Evolutionary conservation across 2,329 filamentous ascomycete species (phyloP).

Genomic region (Nothomitra cinnamomea): DNA sequence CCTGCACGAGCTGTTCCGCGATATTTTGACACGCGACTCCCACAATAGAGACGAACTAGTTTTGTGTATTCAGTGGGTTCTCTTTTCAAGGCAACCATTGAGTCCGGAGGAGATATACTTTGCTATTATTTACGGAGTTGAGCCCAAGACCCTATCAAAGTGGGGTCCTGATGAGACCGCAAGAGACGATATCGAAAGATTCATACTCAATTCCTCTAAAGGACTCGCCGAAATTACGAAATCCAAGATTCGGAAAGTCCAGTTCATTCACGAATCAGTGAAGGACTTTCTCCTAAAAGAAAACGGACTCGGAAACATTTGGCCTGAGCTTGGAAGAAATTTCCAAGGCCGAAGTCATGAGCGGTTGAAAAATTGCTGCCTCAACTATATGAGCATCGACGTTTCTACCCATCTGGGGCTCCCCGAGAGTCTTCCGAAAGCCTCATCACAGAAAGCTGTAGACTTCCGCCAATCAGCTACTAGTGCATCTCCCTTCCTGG

Average conservation of each 20-base stretch:
- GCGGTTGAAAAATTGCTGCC: slow-evolving; percentile 27
- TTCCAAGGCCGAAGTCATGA: slow-evolving; percentile 25
- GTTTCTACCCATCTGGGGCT: slow-evolving; percentile 5
- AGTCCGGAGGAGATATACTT: slow-evolving; percentile 8
- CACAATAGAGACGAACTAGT: slow-evolving; percentile 1
- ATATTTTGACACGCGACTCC: slow-evolving; percentile 1
- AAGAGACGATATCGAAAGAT: slow-evolving; percentile 9
- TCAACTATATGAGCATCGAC: slow-evolving; percentile 21
- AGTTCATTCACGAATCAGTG: slow-evolving; percentile 18
- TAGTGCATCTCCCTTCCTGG: slow-evolving; percentile 26
- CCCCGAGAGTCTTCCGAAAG: slow-evolving; percentile 8
- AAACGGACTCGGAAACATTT: slow-evolving; percentile 18
- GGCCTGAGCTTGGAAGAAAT: background rate
- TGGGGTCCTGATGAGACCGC: slow-evolving; percentile 11
- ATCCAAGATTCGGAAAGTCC: slow-evolving; percentile 11
- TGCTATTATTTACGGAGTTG: slow-evolving; percentile 6
- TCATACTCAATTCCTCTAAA: slow-evolving; percentile 15
- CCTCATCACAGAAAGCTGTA: slow-evolving; percentile 9
- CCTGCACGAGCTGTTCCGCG: slow-evolving; percentile 1
- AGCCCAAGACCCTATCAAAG: slow-evolving; percentile 2
- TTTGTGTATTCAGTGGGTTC: slow-evolving; percentile 8
- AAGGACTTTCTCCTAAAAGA: slow-evolving; percentile 22
- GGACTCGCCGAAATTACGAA: slow-evolving; percentile 12
- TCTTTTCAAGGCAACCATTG: slow-evolving; percentile 6
- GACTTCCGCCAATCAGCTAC: slow-evolving; percentile 11